A percentile compares a stretch with the other conserved stretches of the same genome.
These are phyloP conservation scores for Nematodospora valgi DNA, from an alignment of 805 yeast genomes.

Conservation along the genomic window DNA sequence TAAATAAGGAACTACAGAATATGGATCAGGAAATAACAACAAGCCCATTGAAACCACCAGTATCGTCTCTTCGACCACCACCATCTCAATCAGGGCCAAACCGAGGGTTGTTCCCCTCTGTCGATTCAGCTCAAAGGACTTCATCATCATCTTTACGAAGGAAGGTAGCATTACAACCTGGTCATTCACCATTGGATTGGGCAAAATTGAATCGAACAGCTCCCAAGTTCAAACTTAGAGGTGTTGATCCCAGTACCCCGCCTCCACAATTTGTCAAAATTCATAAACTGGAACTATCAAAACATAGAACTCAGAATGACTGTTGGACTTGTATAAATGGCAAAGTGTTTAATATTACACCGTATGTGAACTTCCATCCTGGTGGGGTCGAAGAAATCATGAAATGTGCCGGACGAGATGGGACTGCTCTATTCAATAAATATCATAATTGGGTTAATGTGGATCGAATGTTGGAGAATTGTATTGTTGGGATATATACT, in stretches of 20 bases:
- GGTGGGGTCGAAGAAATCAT: constrained; percentile 82
- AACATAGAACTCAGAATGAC: constrained; percentile 60
- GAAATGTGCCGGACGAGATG: constrained; percentile 81
- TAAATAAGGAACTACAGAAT: no score
- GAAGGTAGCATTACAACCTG: constrained; percentile 69
- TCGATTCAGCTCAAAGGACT: constrained; percentile 35
- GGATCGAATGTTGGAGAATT: constrained; percentile 74
- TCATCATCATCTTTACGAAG: constrained; percentile 12
- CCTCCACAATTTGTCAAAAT: constrained; percentile 50
- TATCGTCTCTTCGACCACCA: constrained; percentile 1
- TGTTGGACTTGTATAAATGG: constrained; percentile 84
- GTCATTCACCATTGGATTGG: constrained; percentile 88
- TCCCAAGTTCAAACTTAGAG: constrained; percentile 50
- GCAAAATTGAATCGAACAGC: constrained; percentile 50
- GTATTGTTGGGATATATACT: constrained; percentile 61
- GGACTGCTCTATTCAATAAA: constrained; percentile 69
- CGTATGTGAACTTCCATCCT: constrained; percentile 83
- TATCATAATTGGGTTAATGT: constrained; percentile 76
- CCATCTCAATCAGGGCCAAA: neutral
- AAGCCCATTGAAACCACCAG: no score
- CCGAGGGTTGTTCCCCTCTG: constrained; percentile 24
- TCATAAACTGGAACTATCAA: constrained; percentile 52
- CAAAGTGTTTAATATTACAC: constrained; percentile 82
- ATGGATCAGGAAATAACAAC: no score
- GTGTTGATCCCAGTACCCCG: constrained; percentile 48